A percentile compares a stretch with the other conserved stretches of the same genome.
These are phyloP conservation scores for Picea engelmannii DNA, from an alignment of 83 land plant genomes.

Conservation along the genomic window DNA sequence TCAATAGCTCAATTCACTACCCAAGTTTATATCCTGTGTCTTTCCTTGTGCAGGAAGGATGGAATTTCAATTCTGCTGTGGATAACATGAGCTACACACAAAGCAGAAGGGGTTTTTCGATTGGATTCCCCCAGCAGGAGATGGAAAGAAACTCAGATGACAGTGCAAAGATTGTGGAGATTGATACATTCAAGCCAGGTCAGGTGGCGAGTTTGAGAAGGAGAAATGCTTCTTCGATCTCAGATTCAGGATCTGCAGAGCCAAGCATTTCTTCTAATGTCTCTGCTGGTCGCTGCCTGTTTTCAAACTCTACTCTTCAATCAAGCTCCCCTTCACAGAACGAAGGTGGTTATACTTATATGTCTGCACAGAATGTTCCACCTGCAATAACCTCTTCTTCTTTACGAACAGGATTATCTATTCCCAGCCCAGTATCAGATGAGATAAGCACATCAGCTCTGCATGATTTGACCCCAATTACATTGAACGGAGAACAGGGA, in stretches of 20 bases:
- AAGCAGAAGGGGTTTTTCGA: constrained; percentile 5
- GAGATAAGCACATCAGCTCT: constrained; percentile 6
- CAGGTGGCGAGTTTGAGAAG: not conserved
- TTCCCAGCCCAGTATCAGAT: constrained; percentile 16
- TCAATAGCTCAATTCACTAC: not conserved
- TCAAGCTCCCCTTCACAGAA: constrained; percentile 4
- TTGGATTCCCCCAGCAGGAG: constrained; percentile 9
- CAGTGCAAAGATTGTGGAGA: constrained; percentile 13
- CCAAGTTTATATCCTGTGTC: not conserved
- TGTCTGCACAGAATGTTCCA: not conserved
- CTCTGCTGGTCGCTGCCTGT: not conserved
- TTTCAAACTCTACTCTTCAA: constrained; percentile 1
- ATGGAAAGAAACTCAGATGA: constrained; percentile 12
- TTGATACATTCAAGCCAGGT: constrained; percentile 5
- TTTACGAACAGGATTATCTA: constrained; percentile 2
- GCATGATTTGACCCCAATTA: not conserved
- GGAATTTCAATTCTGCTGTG: not conserved
- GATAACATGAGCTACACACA: not conserved
- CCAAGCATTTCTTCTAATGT: constrained; percentile 13
- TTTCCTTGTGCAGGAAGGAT: constrained; percentile 13
- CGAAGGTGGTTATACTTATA: not conserved
- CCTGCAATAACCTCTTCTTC: not conserved
- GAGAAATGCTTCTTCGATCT: not conserved
- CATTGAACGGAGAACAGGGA: constrained; percentile 4
- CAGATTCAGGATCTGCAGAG: constrained; percentile 11